Percentiles rank a stretch among this genome's conserved stretches.
phyloP scores from a whole-genome alignment of 495 filamentous ascomycete species.

The Parachaetomium inaequale region DNA sequence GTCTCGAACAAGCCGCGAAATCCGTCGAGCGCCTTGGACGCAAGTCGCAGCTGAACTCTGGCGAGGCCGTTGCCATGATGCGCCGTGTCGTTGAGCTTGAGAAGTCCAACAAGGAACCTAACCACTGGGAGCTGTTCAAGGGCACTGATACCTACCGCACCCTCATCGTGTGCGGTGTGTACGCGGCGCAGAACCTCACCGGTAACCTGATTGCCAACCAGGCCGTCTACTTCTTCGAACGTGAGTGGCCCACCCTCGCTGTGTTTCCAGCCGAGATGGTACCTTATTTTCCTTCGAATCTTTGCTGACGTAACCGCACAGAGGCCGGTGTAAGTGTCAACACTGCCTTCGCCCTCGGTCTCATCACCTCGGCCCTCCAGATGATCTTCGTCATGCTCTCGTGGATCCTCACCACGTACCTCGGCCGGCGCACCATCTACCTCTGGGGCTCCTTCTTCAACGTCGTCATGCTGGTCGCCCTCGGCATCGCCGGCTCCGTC shows the following conservation, averaged over 20 bases:
- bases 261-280: too few species aligned
- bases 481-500: background rate
- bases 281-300: too few species aligned
- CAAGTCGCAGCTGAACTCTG: background rate
- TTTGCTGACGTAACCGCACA: background rate
- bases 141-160: background rate
- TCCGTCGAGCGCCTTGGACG: background rate
- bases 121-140: background rate
- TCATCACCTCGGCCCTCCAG: background rate
- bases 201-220: conserved; percentile 1
- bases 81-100: background rate
- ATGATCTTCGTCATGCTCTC: conserved; percentile 4
- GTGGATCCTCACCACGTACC: background rate
- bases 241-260: background rate
- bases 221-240: background rate
- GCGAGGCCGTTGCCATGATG: conserved; percentile 1
- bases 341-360: background rate
- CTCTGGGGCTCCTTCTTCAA: background rate
- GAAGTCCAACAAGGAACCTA: background rate
- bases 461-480: background rate
- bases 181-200: conserved; percentile 1
- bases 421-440: background rate
- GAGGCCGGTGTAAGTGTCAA: background rate
- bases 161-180: conserved; percentile 1
- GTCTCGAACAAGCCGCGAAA: background rate